Conservation (phyloP, 805 yeast genomes). For the Candida berthetii region DNA sequence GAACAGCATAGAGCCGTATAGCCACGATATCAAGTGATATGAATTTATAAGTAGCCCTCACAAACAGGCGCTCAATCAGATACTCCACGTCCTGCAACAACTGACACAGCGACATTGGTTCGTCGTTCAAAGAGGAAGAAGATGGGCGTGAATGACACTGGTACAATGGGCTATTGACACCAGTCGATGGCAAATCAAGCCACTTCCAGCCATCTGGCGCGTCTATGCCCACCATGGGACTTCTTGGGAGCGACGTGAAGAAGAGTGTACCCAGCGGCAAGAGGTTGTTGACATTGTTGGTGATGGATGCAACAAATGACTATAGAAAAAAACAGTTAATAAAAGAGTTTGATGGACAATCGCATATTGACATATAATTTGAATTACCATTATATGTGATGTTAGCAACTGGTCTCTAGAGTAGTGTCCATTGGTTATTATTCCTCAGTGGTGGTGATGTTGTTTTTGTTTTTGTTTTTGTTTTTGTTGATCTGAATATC, state of each 20-base stretch:
- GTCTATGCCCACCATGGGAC: conserved; percentile 27
- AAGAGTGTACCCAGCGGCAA: conserved; percentile 45
- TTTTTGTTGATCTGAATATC: too few species aligned
- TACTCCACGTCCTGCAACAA: conserved; percentile 34
- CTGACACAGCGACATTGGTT: conserved; percentile 11
- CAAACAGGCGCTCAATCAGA: conserved; percentile 30
- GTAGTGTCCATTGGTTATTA: too few species aligned
- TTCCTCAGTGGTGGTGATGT: too few species aligned
- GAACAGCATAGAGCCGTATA: conserved; percentile 42
- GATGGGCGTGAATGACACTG: too few species aligned
- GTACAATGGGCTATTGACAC: conserved; percentile 1
- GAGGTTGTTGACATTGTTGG: conserved; percentile 17
- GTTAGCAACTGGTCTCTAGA: too few species aligned
- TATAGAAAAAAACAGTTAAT: too few species aligned
- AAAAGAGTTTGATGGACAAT: background rate
- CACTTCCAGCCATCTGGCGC: conserved; percentile 46
- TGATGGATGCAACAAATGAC: conserved; percentile 3
- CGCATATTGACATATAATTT: too few species aligned
- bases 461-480: too few species aligned
- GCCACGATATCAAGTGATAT: conserved; percentile 11
- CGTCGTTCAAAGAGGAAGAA: conserved; percentile 2
- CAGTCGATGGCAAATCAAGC: conserved; percentile 42
- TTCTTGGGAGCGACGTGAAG: conserved; percentile 35
- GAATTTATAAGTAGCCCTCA: conserved; percentile 38
- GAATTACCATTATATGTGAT: too few species aligned